Evolutionary conservation across 345 rosid genomes (phyloP).

Genomic region (Pistacia atlantica): DNA sequence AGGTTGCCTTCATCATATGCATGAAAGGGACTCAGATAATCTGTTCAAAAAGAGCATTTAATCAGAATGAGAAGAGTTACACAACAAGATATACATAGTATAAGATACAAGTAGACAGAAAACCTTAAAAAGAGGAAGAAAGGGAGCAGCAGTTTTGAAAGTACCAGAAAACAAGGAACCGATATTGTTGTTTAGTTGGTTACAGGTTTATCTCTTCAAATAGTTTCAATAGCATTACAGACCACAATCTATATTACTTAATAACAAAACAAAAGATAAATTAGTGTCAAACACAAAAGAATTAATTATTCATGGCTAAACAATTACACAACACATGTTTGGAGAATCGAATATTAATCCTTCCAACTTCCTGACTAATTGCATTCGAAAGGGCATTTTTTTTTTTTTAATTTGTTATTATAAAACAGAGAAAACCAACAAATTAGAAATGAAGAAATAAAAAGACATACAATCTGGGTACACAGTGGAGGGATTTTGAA

Average conservation of each 20-base stretch:
- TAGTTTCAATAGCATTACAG: background rate
- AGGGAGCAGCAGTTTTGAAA: background rate
- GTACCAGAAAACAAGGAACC: background rate
- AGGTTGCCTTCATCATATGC: slow-evolving; percentile 76
- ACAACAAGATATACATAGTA: background rate
- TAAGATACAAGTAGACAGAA: background rate
- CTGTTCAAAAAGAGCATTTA: slow-evolving; percentile 28
- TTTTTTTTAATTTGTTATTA: background rate
- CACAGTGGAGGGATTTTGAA: slow-evolving; percentile 45
- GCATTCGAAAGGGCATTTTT: too few species aligned
- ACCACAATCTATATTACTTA: background rate
- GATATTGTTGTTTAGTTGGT: background rate
- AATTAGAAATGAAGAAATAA: background rate
- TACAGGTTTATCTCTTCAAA: background rate
- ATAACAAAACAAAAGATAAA: background rate
- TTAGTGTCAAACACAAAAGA: background rate
- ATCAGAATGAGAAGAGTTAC: background rate
- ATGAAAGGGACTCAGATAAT: slow-evolving; percentile 69
- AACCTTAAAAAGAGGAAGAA: too few species aligned
- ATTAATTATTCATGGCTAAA: background rate
- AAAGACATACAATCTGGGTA: slow-evolving; percentile 59
- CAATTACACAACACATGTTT: background rate
- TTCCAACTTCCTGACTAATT: background rate
- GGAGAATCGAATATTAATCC: background rate
- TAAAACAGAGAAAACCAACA: background rate